Conservation (phyloP, 768 basidiomycete species). For the Tylopilus cervinicoccineus region DNA sequence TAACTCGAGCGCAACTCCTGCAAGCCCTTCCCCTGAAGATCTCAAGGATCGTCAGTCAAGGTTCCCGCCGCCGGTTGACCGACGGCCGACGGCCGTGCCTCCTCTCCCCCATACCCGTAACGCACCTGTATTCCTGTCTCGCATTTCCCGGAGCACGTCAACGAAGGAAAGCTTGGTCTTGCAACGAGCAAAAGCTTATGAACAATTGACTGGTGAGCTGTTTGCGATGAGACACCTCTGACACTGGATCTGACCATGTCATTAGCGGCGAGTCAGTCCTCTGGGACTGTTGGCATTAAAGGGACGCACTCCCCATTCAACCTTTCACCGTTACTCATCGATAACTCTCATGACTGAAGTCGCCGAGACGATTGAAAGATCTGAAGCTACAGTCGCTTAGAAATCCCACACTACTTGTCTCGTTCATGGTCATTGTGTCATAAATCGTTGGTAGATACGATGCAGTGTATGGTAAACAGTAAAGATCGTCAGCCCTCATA, state of each 20-base stretch:
- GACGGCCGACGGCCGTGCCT: slow-evolving; percentile 4
- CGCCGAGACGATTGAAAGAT: slow-evolving; percentile 13
- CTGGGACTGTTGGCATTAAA: neutral
- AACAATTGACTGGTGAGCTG: slow-evolving; percentile 20
- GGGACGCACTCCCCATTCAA: slow-evolving; percentile 32
- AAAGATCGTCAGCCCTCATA: slow-evolving; percentile 10
- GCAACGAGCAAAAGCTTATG: slow-evolving; percentile 28
- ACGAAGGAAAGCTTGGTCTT: slow-evolving; percentile 27
- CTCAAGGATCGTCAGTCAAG: slow-evolving; percentile 4
- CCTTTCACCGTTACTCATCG: slow-evolving; percentile 34
- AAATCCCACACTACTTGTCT: neutral
- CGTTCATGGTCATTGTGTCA: neutral
- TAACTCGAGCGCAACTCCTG: slow-evolving; percentile 6
- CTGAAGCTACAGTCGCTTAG: slow-evolving; percentile 6
- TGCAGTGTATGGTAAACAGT: neutral
- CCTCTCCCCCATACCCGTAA: neutral
- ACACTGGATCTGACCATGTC: neutral
- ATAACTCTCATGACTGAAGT: slow-evolving; percentile 25
- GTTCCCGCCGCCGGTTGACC: slow-evolving; percentile 15
- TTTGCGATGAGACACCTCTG: neutral
- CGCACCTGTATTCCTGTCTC: slow-evolving; percentile 9
- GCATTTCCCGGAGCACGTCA: slow-evolving; percentile 2
- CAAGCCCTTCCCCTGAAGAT: slow-evolving; percentile 1
- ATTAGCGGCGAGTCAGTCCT: neutral
- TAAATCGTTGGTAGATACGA: no score